phyloP scores from a whole-genome alignment of 352 stramenopile species.

The Globisporangium nunn region DNA sequence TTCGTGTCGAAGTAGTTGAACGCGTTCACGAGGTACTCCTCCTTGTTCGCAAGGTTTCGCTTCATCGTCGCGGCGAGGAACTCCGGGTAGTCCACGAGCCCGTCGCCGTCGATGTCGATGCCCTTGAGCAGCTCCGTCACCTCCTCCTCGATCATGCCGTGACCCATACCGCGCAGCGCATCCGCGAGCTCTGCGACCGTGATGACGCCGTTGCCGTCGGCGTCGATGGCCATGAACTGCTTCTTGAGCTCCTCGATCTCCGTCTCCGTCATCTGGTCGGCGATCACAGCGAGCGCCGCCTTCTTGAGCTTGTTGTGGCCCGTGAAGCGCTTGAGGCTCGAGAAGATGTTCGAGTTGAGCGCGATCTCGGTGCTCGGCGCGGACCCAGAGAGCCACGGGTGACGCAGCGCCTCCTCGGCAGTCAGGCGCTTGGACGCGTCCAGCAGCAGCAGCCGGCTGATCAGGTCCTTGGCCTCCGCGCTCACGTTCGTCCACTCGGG shows the following conservation, averaged over 20 bases:
- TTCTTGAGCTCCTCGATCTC: slow-evolving; percentile 85
- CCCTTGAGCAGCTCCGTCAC: slow-evolving; percentile 83
- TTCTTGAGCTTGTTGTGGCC: slow-evolving; percentile 90
- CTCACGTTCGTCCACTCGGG: slow-evolving; percentile 81
- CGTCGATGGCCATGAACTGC: slow-evolving; percentile 84
- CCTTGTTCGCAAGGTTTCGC: slow-evolving; percentile 78
- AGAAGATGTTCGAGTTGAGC: slow-evolving; percentile 82
- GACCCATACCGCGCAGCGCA: slow-evolving; percentile 72
- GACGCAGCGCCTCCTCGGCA: slow-evolving; percentile 79
- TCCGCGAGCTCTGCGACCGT: slow-evolving; percentile 83
- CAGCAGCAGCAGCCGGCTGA: slow-evolving; percentile 91
- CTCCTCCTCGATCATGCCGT: slow-evolving; percentile 86
- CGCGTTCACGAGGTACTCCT: slow-evolving; percentile 84
- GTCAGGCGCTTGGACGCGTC: slow-evolving; percentile 90
- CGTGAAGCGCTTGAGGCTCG: slow-evolving; percentile 82
- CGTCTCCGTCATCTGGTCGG: slow-evolving; percentile 72
- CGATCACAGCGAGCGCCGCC: slow-evolving; percentile 80
- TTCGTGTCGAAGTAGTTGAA: slow-evolving; percentile 91
- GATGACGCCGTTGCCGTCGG: slow-evolving; percentile 85
- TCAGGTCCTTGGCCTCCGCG: slow-evolving; percentile 91
- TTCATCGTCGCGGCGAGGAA: slow-evolving; percentile 91
- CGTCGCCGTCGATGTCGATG: slow-evolving; percentile 88
- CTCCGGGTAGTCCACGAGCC: slow-evolving; percentile 86
- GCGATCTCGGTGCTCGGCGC: slow-evolving; percentile 67
- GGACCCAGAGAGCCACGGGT: slow-evolving; percentile 81